Evolutionary conservation across 805 yeast genomes (phyloP), one percentile per base, ranked within the genome.

Genomic region (Candida piceae): DNA sequence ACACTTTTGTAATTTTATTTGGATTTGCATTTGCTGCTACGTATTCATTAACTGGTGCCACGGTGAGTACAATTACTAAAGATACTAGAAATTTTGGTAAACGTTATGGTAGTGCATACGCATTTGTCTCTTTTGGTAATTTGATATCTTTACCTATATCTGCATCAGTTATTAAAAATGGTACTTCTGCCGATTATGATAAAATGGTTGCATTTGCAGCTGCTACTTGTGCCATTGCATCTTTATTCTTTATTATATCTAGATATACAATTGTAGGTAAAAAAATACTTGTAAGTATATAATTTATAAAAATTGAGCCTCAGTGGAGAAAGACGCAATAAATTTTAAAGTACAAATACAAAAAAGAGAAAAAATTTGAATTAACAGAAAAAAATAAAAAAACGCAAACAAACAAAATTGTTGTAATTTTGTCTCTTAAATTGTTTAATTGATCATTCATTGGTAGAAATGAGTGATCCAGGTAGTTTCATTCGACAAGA

Each of bases 21-120:
- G 86, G 86, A 0, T 73, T 78, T 45, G 70, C 72, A 42, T 66
- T 74, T 29, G 72, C 84, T 7, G 69, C 83, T 16, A 72, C 79
- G 5, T 65, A 82, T 32, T 70, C 84, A 1, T 55, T 81, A 35
- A 69, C 79, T 0, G 84, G 87, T 0, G 82, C 77, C 3, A 77
- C 85, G 35, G 66, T 80, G 27, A 72, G 80, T 1, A 70, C 72
- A 35, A 72, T 80, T 16, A 71, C 80, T 9, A 69, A 69, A 9
- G 44, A 33, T 15, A 76, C 77, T 0, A 64, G 68, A 39, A 73
- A 78, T 38, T 82, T 80, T 53, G 89, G 89, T 15, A 77, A 74
- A 43, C 60, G 82, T 16, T 83, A 76, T 45, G 88, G 88, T 0
- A 69, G 85, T 12, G 70, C 78, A 42, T 80, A 78, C 53, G 76